Evolutionary conservation across 345 rosid species (phyloP), one percentile per base, ranked within the genome.

Genomic region (Eutrema yunnanense): DNA sequence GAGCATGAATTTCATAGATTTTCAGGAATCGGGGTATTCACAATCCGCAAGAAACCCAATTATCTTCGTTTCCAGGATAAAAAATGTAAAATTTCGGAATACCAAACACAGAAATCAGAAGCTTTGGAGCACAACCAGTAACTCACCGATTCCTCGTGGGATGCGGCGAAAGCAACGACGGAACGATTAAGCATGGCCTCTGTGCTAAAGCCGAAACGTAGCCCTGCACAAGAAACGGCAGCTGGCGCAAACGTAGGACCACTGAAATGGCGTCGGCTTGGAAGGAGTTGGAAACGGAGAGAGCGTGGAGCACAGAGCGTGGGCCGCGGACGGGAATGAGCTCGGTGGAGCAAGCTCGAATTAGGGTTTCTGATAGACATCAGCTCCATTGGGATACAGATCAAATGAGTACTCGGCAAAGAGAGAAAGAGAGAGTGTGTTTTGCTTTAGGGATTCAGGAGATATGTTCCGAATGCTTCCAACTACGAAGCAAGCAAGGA

Each of bases 131-230:
- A 68, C 0, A 40, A 33, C n/a, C 49, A 38, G 7, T 19, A 67
- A 67, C 84, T 76, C 73, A 87, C 92, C 53, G 91, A 81, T 8
- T 88, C 90, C 58, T 88, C 89, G 59, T 79, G 88, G 16, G 97
- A 82, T 6, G 92, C 87, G 56, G 97, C 83, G 55, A 70, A 84
- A 50, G 80, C 81, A 13, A 82, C 74, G 62, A 69, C 70, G 63
- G 81, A 77, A 2, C 82, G 84, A 32, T 69, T 60, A 22, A 65
- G 78, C 67, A 76, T 59, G 51, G 36, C 40, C 0, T 49, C 37
- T 32, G 49, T 65, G 49, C 49, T 71, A 75, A 79, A 81, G 13
- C 78, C 78, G 48, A 79, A 50, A 68, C 74, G 80, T 0, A 80
- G 72, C 2, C 75, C 81, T 32, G 67, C 73, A n/a, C 62, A 70